Base-by-base conservation (phyloP, 2,329 filamentous ascomycete species). In the Neurospora sp. region DNA sequence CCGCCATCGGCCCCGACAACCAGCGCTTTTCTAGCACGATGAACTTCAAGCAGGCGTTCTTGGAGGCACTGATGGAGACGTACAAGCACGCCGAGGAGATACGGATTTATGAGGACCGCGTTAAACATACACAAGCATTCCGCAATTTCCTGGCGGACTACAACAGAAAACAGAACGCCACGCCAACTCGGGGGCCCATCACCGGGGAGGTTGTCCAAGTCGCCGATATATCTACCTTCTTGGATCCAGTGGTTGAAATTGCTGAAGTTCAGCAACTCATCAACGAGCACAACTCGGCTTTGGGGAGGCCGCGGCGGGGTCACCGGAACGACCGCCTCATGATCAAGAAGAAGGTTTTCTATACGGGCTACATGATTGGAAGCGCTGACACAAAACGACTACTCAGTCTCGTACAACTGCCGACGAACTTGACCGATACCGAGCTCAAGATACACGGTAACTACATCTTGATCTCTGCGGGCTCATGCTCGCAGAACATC, bases 261-360 rank as follows among this genome's bases (percentile, higher is more conserved):
- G 90, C 91, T 17, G 91, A 95, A 78, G 88, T 98, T 15, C 94
- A 97, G 80, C 90, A 91, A 74, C 90, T 97, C 84, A 90, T 98
- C 81, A 95, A 97, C 78, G 84, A 87, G 23, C 95, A 98, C 83
- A 99, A 98, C 78, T 80, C 82, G 3, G 81, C 86, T 33, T 80
- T 90, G 52, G 77, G 76, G 58, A 78, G 79, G 68, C 70, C 70
- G 62, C 80, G 82, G 70, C 81, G 66, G 75, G 78, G 71, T 40
- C 66, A 67, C 58, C 80, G 79, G 36, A 79, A 79, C 67, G 78
- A 81, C 52, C 82, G 81, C 66, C 84, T 96, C 71, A 85, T 87
- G 74, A 93, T 99, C 78, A 93, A 92, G 79, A 94, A 94, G 78
- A 93, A 89, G 1, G 90, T 97, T 67, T 93, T 93, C 80, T 97